Conservation (phyloP, 2,329 filamentous ascomycete genomes). For the Camptophora hylomeconis region DNA sequence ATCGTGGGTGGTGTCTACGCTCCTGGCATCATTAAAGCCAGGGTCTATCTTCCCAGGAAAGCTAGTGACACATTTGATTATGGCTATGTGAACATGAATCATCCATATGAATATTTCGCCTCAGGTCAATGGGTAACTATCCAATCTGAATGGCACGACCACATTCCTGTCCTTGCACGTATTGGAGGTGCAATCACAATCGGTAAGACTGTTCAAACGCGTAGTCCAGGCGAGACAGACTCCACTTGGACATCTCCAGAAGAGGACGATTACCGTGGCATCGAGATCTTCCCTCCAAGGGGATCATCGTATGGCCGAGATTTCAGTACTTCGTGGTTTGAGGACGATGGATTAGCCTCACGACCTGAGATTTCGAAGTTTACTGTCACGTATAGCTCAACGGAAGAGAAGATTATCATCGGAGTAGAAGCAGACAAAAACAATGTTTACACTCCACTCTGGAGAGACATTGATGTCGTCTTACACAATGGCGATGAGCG, state of each 20-base stretch:
- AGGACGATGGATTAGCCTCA: constrained; percentile 44
- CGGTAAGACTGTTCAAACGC: constrained; percentile 38
- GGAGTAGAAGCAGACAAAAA: constrained; percentile 26
- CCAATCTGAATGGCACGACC: constrained; percentile 35
- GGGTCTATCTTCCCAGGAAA: constrained; percentile 48
- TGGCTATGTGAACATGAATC: constrained; percentile 51
- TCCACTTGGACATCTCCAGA: constrained; percentile 32
- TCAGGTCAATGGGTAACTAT: constrained; percentile 43
- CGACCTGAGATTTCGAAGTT: constrained; percentile 29
- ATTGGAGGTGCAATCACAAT: constrained; percentile 42
- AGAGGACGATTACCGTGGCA: constrained; percentile 41
- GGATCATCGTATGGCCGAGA: constrained; percentile 26
- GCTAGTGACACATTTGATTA: constrained; percentile 30
- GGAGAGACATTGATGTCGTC: constrained; percentile 37
- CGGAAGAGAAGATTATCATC: constrained; percentile 31
- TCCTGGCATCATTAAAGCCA: constrained; percentile 39
- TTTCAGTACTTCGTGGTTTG: constrained; percentile 37
- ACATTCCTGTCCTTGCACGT: constrained; percentile 43
- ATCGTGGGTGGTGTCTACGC: constrained; percentile 57
- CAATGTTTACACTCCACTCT: constrained; percentile 34
- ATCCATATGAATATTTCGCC: constrained; percentile 44
- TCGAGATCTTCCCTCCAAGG: constrained; percentile 44
- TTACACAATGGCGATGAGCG: constrained; percentile 38
- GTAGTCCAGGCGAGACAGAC: constrained; percentile 36
- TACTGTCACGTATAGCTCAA: constrained; percentile 31